Evolutionary conservation across 371 early-diverging fungal genomes (phyloP), one percentile per base, ranked within the genome.

Genomic region (Cokeromyces recurvatus): DNA sequence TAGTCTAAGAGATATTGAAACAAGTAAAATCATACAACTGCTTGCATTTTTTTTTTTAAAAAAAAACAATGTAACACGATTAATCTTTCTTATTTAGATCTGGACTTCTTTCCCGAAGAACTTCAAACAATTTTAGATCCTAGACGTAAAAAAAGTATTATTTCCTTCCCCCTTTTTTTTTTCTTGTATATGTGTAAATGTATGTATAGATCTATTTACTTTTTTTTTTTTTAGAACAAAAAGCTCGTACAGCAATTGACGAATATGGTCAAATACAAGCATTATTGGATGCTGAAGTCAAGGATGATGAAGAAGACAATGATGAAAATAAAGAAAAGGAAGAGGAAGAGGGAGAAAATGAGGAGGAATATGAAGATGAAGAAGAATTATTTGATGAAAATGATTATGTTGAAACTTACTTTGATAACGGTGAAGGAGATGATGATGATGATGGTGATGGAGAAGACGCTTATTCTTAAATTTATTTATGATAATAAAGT

Each of bases 361-460:
- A 64, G 17, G 68, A 70, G 16, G 61, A 68, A 27, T 61, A 61
- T 24, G 76, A 74, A 35, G 79, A 78, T 19, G 79, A 78, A 57
- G 79, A 75, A 47, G 76, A 78, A 5, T 35, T 66, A 27, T 61
- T 68, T 4, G 79, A 76, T 48, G 74, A 69, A 20, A 74, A 68
- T 31, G 79, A 78, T 53, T 74, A 78, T 62, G 68, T 58, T 16
- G 63, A 71, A 51, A 74, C 63, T 24, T 75, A 78, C 64, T 75
- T 75, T 65, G 79, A 78, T 46, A 74, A 78, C 46, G 79, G 71
- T 29, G 71, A 72, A 59, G 73, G 54, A 2, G 75, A 75, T 21
- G 74, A 68, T 39, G 42, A 57, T 46, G 75, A 73, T 46, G 77
- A 68, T 32, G 74, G 68, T 43, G 74, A 71, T 49, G 64, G 63